Conservation (phyloP, 768 basidiomycete genomes). For the Lactifluus echinatus region DNA sequence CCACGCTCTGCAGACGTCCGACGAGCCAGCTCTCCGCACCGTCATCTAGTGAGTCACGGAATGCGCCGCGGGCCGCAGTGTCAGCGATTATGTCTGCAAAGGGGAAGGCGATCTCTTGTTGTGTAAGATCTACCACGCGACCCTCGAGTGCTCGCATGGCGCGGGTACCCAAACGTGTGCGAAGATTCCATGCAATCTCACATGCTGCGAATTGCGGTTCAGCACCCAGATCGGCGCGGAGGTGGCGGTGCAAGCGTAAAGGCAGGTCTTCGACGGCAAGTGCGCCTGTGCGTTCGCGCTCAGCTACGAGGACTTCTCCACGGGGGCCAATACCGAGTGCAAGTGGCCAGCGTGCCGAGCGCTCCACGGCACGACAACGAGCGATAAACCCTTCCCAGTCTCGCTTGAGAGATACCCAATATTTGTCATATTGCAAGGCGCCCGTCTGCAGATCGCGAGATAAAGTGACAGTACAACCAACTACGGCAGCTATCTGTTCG, state of each 20-base stretch:
- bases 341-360: constrained; percentile 74
- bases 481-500: constrained; percentile 73
- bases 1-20: constrained; percentile 48
- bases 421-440: constrained; percentile 64
- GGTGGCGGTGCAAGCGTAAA: constrained; percentile 44
- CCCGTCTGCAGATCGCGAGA: constrained; percentile 71
- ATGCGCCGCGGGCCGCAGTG: constrained; percentile 44
- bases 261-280: constrained; percentile 61
- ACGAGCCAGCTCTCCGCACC: constrained; percentile 52
- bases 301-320: constrained; percentile 50
- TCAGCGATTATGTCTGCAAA: constrained; percentile 68
- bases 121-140: constrained; percentile 52
- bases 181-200: constrained; percentile 54
- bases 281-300: constrained; percentile 67
- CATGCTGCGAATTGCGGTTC: constrained; percentile 51
- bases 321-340: constrained; percentile 43
- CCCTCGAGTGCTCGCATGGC: constrained; percentile 39
- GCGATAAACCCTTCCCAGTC: constrained; percentile 97
- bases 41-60: constrained; percentile 51
- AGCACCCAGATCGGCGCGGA: constrained; percentile 36
- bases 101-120: constrained; percentile 72
- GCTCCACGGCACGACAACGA: constrained; percentile 83
- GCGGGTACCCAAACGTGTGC: constrained; percentile 39
- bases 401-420: constrained; percentile 76
- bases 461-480: constrained; percentile 77